Base-by-base conservation (phyloP, 139 green algal genomes). In the Edaphochlamys debaryana region DNA sequence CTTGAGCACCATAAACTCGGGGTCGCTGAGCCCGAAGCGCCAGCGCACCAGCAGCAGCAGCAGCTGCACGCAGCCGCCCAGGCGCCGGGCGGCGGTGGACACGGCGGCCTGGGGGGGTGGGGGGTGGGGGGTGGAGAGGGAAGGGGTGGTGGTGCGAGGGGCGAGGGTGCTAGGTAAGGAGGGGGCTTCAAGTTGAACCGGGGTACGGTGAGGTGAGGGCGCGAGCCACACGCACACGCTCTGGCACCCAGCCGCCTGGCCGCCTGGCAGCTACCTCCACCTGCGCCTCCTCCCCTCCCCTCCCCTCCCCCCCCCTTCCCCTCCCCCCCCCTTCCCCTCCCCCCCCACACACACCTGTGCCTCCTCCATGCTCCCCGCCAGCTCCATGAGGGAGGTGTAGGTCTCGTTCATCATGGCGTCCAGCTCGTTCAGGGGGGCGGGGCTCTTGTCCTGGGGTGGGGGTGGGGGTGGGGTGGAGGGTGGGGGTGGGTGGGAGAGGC, bases 351-450 rank as follows among this genome's bases (percentile, higher is more conserved):
- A 30, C 75, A 63, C 56, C 56, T 63, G 82, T 29, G 83, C 82
- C 41, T 32, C 75, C 60, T 90, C 90, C 83, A 91, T 62, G 42
- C 58, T 32, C 2, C 8, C n/a, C 22, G 73, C 84, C 29, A 79
- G 22, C 3, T 80, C 79, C 54, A 86, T 87, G 37, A 94, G 63
- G 3, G 69, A 41, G 30, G 69, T 40, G 68, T 92, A 95, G 3
- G 87, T 94, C 62, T 92, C 90, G 69, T 91, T 88, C 85, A 96
- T 82, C 50, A 96, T 69, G 78, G 85, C 42, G 74, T 95, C 93
- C 79, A 96, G 86, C 62, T 95, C 82, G 40, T 84, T 89, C 3
- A 96, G 89, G 2, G 90, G 79, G 8, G 85, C 79, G 9, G 93
- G 90, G 66, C 88, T 93, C 76, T 90, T 89, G 86, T 96, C 93